phyloP scores from a whole-genome alignment of 352 stramenopile genomes.

The Elongisporangium undulatum region DNA sequence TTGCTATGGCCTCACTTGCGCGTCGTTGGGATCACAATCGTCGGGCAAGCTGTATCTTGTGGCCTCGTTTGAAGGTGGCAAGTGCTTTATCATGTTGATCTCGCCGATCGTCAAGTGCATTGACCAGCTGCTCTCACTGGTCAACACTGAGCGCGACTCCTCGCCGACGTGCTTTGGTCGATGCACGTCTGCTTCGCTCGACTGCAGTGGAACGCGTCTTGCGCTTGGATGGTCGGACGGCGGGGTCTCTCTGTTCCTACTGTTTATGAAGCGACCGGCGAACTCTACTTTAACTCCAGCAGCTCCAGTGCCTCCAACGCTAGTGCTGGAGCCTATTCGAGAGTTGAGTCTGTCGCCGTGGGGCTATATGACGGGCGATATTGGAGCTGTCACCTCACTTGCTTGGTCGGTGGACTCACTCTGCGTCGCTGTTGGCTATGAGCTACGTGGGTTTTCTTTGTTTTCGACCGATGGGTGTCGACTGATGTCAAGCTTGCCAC shows the following conservation, averaged over 20 bases:
- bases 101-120: slow-evolving; percentile 52
- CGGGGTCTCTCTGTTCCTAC: slow-evolving; percentile 57
- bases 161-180: slow-evolving; percentile 22
- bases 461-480: slow-evolving; percentile 79
- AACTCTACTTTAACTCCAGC: background rate
- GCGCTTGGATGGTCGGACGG: slow-evolving; percentile 75
- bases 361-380: slow-evolving; percentile 52
- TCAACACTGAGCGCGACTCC: slow-evolving; percentile 50
- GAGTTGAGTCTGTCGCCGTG: slow-evolving; percentile 59
- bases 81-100: slow-evolving; percentile 79
- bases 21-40: slow-evolving; percentile 23
- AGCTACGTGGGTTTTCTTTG: slow-evolving; percentile 63
- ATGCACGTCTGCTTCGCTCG: slow-evolving; percentile 46
- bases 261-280: slow-evolving; percentile 22
- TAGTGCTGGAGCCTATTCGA: slow-evolving; percentile 52
- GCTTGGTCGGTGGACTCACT: slow-evolving; percentile 63
- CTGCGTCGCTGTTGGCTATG: slow-evolving; percentile 65
- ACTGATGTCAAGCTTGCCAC: slow-evolving; percentile 78
- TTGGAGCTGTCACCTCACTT: slow-evolving; percentile 55
- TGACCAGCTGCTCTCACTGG: slow-evolving; percentile 68
- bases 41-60: slow-evolving; percentile 37
- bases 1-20: slow-evolving; percentile 56
- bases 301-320: background rate
- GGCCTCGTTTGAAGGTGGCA: slow-evolving; percentile 69
- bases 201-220: slow-evolving; percentile 39